Conservation (phyloP, 2,329 filamentous ascomycete species). For the Diaporthe citriasiana region DNA sequence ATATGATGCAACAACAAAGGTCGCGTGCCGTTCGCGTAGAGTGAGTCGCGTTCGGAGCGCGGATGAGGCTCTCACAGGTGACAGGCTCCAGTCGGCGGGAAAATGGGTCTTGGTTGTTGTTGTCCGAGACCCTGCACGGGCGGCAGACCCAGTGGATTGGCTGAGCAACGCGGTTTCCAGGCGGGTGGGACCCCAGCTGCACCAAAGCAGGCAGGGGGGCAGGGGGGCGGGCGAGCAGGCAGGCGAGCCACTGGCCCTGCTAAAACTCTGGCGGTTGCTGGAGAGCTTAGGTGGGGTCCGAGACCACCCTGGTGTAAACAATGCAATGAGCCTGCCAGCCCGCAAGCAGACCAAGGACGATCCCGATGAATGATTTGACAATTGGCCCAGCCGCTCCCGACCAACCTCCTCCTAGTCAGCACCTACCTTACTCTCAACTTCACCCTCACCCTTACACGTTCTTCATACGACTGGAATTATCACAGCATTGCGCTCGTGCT, state of each 20-base stretch:
- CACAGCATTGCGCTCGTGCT: conserved; percentile 13
- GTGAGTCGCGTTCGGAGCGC: conserved; percentile 37
- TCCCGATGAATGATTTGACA: conserved; percentile 27
- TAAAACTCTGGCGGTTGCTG: conserved; percentile 40
- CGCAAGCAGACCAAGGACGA: conserved; percentile 12
- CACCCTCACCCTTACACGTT: neutral
- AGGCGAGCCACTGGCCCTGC: neutral
- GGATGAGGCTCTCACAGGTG: conserved; percentile 25
- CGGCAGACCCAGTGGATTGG: conserved; percentile 33
- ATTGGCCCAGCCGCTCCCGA: conserved; percentile 21
- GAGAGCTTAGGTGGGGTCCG: conserved; percentile 37
- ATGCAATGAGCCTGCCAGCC: conserved; percentile 36
- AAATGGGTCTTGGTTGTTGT: conserved; percentile 36
- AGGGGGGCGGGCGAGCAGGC: neutral
- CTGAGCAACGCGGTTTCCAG: conserved; percentile 39
- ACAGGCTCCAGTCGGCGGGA: conserved; percentile 10
- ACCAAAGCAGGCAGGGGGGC: neutral
- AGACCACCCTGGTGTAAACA: conserved; percentile 40
- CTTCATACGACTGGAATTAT: conserved; percentile 4
- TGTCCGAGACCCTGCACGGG: conserved; percentile 28
- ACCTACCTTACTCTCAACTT: neutral
- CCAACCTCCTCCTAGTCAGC: conserved; percentile 1
- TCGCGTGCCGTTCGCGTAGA: conserved; percentile 42
- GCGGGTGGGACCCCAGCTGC: conserved; percentile 14
- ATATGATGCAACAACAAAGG: conserved; percentile 15